Conservation (phyloP, 2,329 filamentous ascomycete species). For the Scleromitrula shiraiana region DNA sequence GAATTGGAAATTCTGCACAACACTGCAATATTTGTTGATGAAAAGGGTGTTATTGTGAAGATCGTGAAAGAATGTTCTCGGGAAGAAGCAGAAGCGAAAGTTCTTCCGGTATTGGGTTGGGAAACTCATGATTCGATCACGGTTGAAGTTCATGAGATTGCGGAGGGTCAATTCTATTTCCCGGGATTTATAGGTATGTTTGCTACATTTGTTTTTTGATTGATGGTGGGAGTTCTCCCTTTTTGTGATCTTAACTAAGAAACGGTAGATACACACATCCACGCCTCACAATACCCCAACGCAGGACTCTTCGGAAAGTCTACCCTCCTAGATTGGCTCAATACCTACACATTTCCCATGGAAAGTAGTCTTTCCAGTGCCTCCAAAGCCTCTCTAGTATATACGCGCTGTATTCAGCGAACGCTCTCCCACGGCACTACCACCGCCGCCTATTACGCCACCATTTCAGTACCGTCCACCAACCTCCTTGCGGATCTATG, state of each 20-base stretch:
- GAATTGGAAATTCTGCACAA: conserved; percentile 41
- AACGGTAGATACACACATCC: conserved; percentile 77
- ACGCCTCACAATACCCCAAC: conserved; percentile 93
- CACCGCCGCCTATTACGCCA: conserved; percentile 90
- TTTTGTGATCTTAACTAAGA: neutral
- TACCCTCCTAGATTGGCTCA: conserved; percentile 87
- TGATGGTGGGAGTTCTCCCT: neutral
- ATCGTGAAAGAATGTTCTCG: conserved; percentile 17
- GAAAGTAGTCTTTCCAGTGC: conserved; percentile 66
- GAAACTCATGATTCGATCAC: conserved; percentile 25
- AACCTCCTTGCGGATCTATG: conserved; percentile 85
- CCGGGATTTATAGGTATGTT: conserved; percentile 67
- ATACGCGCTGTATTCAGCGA: conserved; percentile 67
- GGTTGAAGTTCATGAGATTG: conserved; percentile 12
- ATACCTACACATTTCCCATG: conserved; percentile 90
- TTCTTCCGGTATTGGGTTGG: conserved; percentile 29
- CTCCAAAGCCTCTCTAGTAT: conserved; percentile 59
- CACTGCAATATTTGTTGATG: conserved; percentile 43
- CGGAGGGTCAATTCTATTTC: conserved; percentile 65
- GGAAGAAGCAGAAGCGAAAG: conserved; percentile 25
- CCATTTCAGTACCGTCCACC: conserved; percentile 78
- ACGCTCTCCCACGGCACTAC: conserved; percentile 89
- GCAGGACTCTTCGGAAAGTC: conserved; percentile 88
- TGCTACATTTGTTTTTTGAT: neutral
- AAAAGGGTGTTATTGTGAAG: conserved; percentile 40